These are phyloP conservation scores for Claviceps spartinae DNA, from an alignment of 2,329 filamentous ascomycete species.

Conservation along the genomic window DNA sequence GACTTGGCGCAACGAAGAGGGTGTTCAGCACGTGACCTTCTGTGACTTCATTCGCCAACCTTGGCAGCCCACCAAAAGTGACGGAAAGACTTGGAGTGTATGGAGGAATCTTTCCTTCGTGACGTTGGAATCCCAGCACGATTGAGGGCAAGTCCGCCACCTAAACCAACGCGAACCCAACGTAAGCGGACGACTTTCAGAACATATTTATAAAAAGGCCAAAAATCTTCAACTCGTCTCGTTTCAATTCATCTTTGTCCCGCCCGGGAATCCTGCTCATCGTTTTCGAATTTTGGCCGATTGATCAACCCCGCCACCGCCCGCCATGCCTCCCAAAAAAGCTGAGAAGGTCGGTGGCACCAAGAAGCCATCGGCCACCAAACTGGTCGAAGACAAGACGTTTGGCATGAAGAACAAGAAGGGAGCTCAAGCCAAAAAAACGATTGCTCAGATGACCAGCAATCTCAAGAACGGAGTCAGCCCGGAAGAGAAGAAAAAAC, in stretches of 20 bases:
- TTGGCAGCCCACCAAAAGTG: constrained; percentile 10
- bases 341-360: constrained; percentile 35
- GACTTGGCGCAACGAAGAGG: neutral
- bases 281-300: neutral
- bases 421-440: constrained; percentile 76
- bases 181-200: neutral
- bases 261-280: neutral
- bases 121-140: constrained; percentile 4
- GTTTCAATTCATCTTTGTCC: neutral
- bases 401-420: constrained; percentile 99
- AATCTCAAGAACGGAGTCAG: constrained; percentile 61
- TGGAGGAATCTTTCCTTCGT: constrained; percentile 6
- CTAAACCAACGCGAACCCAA: neutral
- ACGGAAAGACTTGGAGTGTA: constrained; percentile 2
- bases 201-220: neutral
- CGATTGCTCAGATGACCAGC: constrained; percentile 71
- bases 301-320: constrained; percentile 14
- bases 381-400: constrained; percentile 80
- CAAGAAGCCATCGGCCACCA: constrained; percentile 44
- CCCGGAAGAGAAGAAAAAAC: constrained; percentile 76
- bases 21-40: constrained; percentile 12
- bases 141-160: neutral
- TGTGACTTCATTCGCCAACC: constrained; percentile 14
- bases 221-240: neutral
- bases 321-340: constrained; percentile 62